Evolutionary conservation across 73 alveolate genomes (phyloP), one percentile per base, ranked within the genome.

Genomic region (Urostyla sp.): DNA sequence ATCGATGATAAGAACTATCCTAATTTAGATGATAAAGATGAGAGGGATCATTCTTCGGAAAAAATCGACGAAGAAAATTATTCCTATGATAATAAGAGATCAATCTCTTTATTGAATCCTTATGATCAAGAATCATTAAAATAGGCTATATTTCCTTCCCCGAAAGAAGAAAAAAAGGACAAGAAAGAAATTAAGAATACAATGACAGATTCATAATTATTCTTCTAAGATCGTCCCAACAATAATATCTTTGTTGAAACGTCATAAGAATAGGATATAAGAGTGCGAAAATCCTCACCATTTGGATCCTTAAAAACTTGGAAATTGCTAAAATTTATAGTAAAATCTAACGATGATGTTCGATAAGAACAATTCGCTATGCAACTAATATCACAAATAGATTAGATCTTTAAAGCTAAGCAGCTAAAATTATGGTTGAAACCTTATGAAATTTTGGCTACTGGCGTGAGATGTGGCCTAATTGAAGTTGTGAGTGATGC

Each of bases 291-390:
- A 45, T 67, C 59, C 53, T 90, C 98, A 3, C 97, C 95, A 37
- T 95, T 86, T 77, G 99, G 99, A 13, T 54, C 56, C 44, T 75
- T 92, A 30, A 85, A 80, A 50, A 79, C 98, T 11, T 95, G 96
- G 96, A 63, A 72, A 48, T 74, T 93, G 20, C 60, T 95, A 52
- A 82, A 79, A 38, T 75, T 92, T 15, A 91, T 95, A 30, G 96
- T 95, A 4, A 95, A 95, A 56, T 80, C 93, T 16, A 93, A 93
- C 10, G 98, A 91, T 58, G 99, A 95, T 75, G 78, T 95, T 38
- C 78, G 98, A 40, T 96, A 95, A 76, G 99, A 92, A 46, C 95
- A 92, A 75, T 90, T 95, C 50, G 99, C 99, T 0, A 93, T 94
- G 91, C 96, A 95, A 75, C 76, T 95, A 45, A 92, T 95, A 53